A percentile compares a stretch with the other conserved stretches of the same genome.
Evolutionary conservation across 2,329 filamentous ascomycete species (phyloP).

Genomic region (Colletotrichum sp.): DNA sequence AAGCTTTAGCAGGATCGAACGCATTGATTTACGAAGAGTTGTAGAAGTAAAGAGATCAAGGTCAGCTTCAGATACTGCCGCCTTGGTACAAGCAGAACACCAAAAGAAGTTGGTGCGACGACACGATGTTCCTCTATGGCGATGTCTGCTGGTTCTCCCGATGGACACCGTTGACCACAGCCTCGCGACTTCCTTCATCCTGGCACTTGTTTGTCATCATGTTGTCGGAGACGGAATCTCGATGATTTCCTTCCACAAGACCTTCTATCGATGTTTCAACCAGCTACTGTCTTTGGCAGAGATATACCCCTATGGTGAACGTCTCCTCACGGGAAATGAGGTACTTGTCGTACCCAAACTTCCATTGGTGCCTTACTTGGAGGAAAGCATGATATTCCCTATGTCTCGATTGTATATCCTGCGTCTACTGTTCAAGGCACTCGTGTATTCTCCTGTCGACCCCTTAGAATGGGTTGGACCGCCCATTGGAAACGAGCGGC

Average conservation of each 20-base stretch:
- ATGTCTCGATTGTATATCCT: neutral
- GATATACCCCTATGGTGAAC: neutral
- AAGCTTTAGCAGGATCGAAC: neutral
- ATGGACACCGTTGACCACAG: neutral
- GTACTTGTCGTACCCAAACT: neutral
- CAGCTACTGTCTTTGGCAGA: neutral
- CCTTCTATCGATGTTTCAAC: neutral
- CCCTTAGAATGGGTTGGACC: neutral
- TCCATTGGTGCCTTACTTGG: neutral
- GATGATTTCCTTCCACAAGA: neutral
- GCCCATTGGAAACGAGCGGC: neutral
- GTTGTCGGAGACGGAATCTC: neutral
- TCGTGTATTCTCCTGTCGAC: neutral
- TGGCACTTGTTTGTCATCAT: neutral
- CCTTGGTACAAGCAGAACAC: neutral
- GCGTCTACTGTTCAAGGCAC: neutral
- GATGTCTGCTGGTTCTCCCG: neutral
- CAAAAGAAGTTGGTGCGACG: neutral
- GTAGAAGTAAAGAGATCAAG: neutral
- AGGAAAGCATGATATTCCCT: neutral
- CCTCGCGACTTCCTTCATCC: neutral
- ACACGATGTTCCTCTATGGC: neutral
- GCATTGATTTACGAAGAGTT: neutral
- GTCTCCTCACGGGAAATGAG: neutral
- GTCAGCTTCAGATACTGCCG: neutral